A percentile compares a stretch with the other conserved stretches of the same genome.
phyloP scores from a whole-genome alignment of 495 filamentous ascomycete species.

The Monascus purpureus region DNA sequence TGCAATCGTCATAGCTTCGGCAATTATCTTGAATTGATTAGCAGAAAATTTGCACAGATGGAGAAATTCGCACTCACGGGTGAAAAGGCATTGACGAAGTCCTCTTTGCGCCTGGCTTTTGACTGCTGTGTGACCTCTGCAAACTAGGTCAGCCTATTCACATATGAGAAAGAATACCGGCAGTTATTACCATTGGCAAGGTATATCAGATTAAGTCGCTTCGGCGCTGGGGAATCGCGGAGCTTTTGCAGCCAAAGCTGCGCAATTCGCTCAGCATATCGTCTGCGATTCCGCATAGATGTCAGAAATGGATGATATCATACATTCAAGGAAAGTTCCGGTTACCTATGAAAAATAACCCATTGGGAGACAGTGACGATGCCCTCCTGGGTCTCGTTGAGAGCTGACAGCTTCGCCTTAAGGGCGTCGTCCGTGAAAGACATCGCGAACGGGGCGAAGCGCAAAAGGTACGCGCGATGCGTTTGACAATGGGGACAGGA shows the following conservation, averaged over 20 bases:
- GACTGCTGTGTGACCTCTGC: slow-evolving; percentile 92
- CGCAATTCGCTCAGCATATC: slow-evolving; percentile 78
- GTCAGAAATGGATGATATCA: slow-evolving; percentile 11
- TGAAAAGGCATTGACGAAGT: slow-evolving; percentile 83
- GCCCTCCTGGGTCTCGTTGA: slow-evolving; percentile 93
- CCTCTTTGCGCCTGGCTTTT: slow-evolving; percentile 75
- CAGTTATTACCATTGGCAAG: slow-evolving; percentile 69
- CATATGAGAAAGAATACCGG: neutral
- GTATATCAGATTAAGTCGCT: slow-evolving; percentile 84
- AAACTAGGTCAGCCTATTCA: neutral
- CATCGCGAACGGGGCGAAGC: too few relatives aligned
- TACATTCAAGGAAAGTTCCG: slow-evolving; percentile 2
- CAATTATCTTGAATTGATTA: slow-evolving; percentile 48
- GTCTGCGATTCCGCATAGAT: slow-evolving; percentile 31
- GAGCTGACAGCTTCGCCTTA: slow-evolving; percentile 78
- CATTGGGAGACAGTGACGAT: slow-evolving; percentile 94
- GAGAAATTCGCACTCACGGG: slow-evolving; percentile 34
- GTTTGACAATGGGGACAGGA: too few relatives aligned
- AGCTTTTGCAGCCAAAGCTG: slow-evolving; percentile 81
- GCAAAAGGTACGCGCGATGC: too few relatives aligned
- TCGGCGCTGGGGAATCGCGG: slow-evolving; percentile 67
- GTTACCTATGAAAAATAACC: slow-evolving; percentile 97
- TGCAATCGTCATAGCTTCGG: slow-evolving; percentile 66
- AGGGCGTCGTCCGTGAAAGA: slow-evolving; percentile 90
- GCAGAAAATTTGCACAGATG: neutral